Evolutionary conservation across 2,329 filamentous ascomycete species (phyloP).

Genomic region (Exophiala bonariae): DNA sequence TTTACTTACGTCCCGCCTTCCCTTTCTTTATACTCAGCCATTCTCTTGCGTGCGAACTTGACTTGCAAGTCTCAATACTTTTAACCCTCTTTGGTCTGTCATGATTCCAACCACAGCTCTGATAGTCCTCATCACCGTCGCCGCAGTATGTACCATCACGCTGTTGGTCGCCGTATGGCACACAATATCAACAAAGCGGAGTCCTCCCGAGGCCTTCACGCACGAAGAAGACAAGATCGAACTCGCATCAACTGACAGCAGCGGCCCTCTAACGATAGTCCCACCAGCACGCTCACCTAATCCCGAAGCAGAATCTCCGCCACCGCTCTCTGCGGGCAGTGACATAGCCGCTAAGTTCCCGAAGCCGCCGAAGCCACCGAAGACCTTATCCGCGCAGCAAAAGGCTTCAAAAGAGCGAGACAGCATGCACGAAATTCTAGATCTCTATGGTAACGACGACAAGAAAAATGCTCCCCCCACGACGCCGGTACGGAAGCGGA

Average conservation of each 20-base stretch:
- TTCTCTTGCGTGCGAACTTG: no score
- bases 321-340: constrained; percentile 14
- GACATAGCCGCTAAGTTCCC: neutral
- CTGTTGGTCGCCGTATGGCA: constrained; percentile 17
- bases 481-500: constrained; percentile 1
- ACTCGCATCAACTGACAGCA: constrained; percentile 5
- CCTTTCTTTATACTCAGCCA: no score
- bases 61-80: no score
- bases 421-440: constrained; percentile 20
- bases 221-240: constrained; percentile 2
- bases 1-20: no score
- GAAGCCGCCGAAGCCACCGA: neutral
- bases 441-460: constrained; percentile 11
- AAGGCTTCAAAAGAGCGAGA: constrained; percentile 1
- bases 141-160: constrained; percentile 8
- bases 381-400: neutral
- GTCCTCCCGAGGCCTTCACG: neutral
- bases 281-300: constrained; percentile 2
- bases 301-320: constrained; percentile 20
- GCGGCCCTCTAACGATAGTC: neutral
- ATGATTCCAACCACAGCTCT: constrained; percentile 19
- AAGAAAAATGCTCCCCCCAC: neutral
- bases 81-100: neutral
- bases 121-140: constrained; percentile 15
- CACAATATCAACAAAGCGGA: constrained; percentile 5